Base-by-base conservation (phyloP, 108 stramenopile genomes). In the Fragilaria crotonensis region DNA sequence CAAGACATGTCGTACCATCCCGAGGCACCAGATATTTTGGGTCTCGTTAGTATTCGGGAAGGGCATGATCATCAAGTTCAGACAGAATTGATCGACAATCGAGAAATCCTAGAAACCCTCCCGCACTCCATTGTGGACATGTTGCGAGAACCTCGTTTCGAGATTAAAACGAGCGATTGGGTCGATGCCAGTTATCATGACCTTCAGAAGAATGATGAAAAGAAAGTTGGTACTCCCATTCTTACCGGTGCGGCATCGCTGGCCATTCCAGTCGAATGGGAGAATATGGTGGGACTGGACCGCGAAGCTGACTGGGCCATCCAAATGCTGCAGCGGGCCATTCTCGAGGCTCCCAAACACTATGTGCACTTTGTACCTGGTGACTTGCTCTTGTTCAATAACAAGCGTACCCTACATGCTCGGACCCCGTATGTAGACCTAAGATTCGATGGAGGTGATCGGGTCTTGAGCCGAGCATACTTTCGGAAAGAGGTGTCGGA, bases 1-100 rank as follows among this genome's bases (percentile, higher is more conserved):
- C 61, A 62, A 53, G 61, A 62, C 25, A 62, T 62, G 61, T 53
- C 52, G 1, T 62, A 62, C 31, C 61, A 62, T n/a, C 29, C 46
- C 17, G 22, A 48, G 1, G 28, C 48, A 26, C 61, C 61, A 23
- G 61, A 62, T 27, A 21, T 62, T 5, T 31, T 62, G 25, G 61
- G 61, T 7, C 41, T 62, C 20, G 19, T 53, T 5, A 47, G 52
- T 33, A 30, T 62, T 52, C 50, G 61, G 29, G 61, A 62, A 41
- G 61, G 61, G 2, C 49, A 62, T 1, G 61, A 62, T 25, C 21
- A 18, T 7, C 19, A 30, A 0, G 19, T 62, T 7, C 0, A 30
- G 52, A 62, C 61, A 25, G 47, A 41, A 20, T 18, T 62, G 19
- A 25, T 52, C 2, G 25, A 25, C 30, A 29, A 29, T 53, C 46